Evolutionary conservation across 495 filamentous ascomycete genomes (phyloP).

Genomic region (Hyaloscypha hepaticicola): DNA sequence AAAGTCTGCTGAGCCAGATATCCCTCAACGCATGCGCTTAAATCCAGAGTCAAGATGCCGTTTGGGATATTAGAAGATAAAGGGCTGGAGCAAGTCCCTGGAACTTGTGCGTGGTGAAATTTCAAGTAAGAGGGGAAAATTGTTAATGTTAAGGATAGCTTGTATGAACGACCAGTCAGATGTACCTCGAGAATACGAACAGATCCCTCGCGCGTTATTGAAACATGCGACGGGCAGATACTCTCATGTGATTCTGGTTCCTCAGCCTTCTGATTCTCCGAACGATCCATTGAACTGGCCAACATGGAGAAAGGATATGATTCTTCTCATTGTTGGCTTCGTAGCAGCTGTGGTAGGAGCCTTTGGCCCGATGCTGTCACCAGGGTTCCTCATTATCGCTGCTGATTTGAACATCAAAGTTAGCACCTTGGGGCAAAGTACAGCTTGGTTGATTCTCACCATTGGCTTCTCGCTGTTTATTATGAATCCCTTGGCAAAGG

Average conservation of each 20-base stretch:
- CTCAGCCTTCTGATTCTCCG: constrained; percentile 53
- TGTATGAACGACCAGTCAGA: constrained; percentile 46
- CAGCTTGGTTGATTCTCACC: constrained; percentile 50
- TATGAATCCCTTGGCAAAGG: constrained; percentile 62
- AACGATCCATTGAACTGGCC: constrained; percentile 58
- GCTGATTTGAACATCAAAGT: constrained; percentile 44
- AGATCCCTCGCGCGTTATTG: constrained; percentile 41
- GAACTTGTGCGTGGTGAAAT: constrained; percentile 42
- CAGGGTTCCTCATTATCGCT: constrained; percentile 45
- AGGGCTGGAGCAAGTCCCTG: constrained; percentile 46
- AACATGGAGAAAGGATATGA: constrained; percentile 52
- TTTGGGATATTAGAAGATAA: constrained; percentile 44
- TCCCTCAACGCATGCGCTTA: not conserved
- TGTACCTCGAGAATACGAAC: constrained; percentile 42
- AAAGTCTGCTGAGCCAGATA: not conserved
- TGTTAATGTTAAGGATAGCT: constrained; percentile 32
- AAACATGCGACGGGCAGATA: constrained; percentile 51
- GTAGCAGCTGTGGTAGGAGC: constrained; percentile 54
- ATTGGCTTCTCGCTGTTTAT: constrained; percentile 55
- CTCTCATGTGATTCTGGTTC: constrained; percentile 49
- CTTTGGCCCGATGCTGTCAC: constrained; percentile 55
- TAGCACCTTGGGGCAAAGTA: constrained; percentile 39
- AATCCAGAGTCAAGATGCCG: constrained; percentile 33
- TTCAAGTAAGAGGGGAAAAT: not conserved
- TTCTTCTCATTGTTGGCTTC: constrained; percentile 53